Percentiles rank a stretch among this genome's conserved stretches.
Conservation (phyloP, 2,329 filamentous ascomycete genomes). For the Talaromyces sp. region DNA sequence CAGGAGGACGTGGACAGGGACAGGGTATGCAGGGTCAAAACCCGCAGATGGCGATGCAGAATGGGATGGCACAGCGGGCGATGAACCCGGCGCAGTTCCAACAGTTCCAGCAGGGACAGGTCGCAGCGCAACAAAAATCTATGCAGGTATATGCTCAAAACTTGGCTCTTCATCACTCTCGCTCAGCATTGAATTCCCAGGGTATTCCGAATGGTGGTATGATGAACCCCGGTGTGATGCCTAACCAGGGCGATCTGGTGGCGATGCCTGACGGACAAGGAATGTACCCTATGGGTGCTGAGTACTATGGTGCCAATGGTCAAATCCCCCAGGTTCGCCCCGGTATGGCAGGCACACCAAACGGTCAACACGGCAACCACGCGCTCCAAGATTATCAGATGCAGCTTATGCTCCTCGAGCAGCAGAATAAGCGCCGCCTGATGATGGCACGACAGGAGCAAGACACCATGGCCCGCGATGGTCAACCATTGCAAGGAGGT, state of each 20-base stretch:
- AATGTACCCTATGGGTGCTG: conserved; percentile 46
- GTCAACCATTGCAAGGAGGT: conserved; percentile 50
- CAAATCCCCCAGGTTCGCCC: conserved; percentile 56
- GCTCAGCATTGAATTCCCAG: conserved; percentile 78
- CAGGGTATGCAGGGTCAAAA: conserved; percentile 72
- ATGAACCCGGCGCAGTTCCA: conserved; percentile 78
- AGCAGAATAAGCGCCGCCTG: conserved; percentile 69
- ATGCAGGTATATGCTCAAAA: conserved; percentile 86
- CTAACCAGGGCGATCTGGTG: conserved; percentile 82
- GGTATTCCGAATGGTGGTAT: conserved; percentile 75
- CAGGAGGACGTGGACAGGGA: conserved; percentile 69
- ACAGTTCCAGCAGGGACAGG: conserved; percentile 59
- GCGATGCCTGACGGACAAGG: conserved; percentile 65
- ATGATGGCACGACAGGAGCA: conserved; percentile 70
- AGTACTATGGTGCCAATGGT: conserved; percentile 61
- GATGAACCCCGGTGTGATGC: conserved; percentile 65
- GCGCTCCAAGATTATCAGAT: conserved; percentile 71
- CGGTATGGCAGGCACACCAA: conserved; percentile 42
- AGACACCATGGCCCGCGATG: conserved; percentile 60
- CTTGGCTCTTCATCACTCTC: conserved; percentile 76
- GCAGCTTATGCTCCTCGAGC: conserved; percentile 69
- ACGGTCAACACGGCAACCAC: conserved; percentile 56
- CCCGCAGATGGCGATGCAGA: conserved; percentile 59
- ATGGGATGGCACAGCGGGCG: conserved; percentile 70
- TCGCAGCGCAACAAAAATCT: conserved; percentile 72